Percentiles rank a stretch among this genome's conserved stretches.
These are phyloP conservation scores for Terana coerulea DNA, from an alignment of 768 basidiomycete species.

Conservation along the genomic window DNA sequence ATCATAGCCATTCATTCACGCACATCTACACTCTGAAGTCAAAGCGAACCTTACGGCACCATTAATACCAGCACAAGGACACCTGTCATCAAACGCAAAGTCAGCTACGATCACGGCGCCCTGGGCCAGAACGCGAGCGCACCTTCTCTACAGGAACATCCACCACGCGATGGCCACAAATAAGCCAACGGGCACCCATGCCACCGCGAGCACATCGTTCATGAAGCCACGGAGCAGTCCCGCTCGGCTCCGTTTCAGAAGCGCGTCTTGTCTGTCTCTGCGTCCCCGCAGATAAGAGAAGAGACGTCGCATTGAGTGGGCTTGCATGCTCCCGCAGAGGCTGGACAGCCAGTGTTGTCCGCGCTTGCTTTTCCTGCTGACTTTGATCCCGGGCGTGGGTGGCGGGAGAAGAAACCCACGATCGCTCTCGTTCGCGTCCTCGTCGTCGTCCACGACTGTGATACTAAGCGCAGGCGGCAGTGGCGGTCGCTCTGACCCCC, in stretches of 20 bases:
- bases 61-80: neutral
- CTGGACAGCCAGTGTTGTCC: neutral
- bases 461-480: conserved; percentile 2
- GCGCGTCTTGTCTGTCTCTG: neutral
- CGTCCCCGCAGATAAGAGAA: neutral
- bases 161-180: conserved; percentile 33
- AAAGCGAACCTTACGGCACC: neutral
- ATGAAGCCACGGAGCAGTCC: conserved; percentile 28
- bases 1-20: no score
- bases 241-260: conserved; percentile 9
- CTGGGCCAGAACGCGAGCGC: no score
- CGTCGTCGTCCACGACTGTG: conserved; percentile 10
- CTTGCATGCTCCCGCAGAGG: neutral
- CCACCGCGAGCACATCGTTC: conserved; percentile 30
- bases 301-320: conserved; percentile 2
- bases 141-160: conserved; percentile 21
- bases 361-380: conserved; percentile 3
- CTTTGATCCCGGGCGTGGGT: conserved; percentile 16
- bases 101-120: no score
- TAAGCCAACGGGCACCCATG: conserved; percentile 33
- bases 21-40: neutral
- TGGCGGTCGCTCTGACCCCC: conserved; percentile 10
- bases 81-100: neutral
- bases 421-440: conserved; percentile 11
- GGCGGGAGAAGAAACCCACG: conserved; percentile 16